phyloP scores from a whole-genome alignment of 768 basidiomycete species.

The Dentipellis fragilis region DNA sequence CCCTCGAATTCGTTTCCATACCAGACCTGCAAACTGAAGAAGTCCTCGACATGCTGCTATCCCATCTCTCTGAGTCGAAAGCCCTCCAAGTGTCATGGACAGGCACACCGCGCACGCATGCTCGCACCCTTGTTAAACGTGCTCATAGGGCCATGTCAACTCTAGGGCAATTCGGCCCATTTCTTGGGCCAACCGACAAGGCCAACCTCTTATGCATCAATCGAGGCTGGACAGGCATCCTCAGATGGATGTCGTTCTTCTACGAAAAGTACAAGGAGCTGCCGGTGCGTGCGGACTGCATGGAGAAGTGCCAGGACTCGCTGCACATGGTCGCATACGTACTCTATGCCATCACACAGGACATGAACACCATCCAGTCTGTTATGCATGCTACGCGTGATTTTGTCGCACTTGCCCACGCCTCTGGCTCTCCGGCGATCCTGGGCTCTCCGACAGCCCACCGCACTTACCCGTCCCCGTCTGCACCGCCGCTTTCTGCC shows the following conservation, averaged over 20 bases:
- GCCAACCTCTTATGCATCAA: slow-evolving; percentile 17
- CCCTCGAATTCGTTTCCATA: neutral
- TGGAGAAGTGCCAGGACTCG: slow-evolving; percentile 13
- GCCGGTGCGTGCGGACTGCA: slow-evolving; percentile 6
- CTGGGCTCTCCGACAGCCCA: slow-evolving; percentile 11
- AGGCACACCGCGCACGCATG: neutral
- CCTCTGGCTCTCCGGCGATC: slow-evolving; percentile 26
- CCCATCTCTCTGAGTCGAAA: neutral
- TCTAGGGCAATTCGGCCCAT: slow-evolving; percentile 20
- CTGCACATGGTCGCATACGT: slow-evolving; percentile 21
- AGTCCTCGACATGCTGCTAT: neutral
- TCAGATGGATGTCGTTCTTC: slow-evolving; percentile 28
- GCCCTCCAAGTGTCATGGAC: neutral
- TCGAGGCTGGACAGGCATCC: slow-evolving; percentile 25
- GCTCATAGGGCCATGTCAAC: slow-evolving; percentile 25
- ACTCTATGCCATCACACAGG: slow-evolving; percentile 21
- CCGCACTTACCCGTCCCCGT: slow-evolving; percentile 18
- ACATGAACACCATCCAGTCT: slow-evolving; percentile 19
- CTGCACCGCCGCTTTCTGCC: slow-evolving; percentile 22
- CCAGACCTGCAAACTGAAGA: neutral
- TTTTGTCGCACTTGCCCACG: slow-evolving; percentile 26
- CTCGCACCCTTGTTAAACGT: slow-evolving; percentile 12
- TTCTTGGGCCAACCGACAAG: slow-evolving; percentile 14
- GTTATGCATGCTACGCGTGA: slow-evolving; percentile 23
- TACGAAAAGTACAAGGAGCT: slow-evolving; percentile 18